Percentiles rank a stretch among this genome's conserved stretches.
These are phyloP conservation scores for Cantharellus anzutake DNA, from an alignment of 768 basidiomycete species.

Conservation along the genomic window DNA sequence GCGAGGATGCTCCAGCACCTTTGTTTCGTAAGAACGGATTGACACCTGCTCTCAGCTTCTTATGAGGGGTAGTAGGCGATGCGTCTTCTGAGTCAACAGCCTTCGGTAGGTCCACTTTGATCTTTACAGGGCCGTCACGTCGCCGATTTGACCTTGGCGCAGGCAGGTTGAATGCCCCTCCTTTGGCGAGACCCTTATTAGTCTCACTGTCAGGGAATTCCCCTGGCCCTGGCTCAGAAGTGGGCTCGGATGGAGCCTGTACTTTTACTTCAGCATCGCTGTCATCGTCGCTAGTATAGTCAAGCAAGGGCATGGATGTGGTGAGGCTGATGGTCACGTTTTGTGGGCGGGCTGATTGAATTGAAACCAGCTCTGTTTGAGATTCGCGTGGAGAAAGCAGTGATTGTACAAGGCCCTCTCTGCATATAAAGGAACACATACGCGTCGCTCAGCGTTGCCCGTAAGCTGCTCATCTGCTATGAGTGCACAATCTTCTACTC, in stretches of 20 bases:
- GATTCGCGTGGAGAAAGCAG: no score
- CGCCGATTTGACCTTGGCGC: slow-evolving; percentile 3
- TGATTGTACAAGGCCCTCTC: no score
- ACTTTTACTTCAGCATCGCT: slow-evolving; percentile 9
- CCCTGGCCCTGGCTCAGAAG: not conserved
- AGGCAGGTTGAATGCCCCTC: not conserved
- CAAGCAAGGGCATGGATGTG: slow-evolving; percentile 9
- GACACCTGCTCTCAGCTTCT: not conserved
- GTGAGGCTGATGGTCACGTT: not conserved
- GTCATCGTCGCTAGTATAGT: slow-evolving; percentile 14
- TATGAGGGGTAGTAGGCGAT: not conserved
- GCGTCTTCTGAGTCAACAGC: not conserved
- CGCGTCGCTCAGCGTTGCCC: no score
- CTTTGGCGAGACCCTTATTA: not conserved
- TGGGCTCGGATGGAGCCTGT: not conserved
- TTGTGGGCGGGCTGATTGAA: no score
- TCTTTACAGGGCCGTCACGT: slow-evolving; percentile 10
- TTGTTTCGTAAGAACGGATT: not conserved
- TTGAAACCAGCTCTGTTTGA: no score
- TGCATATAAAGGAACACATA: no score
- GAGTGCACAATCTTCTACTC: no score
- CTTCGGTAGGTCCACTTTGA: slow-evolving; percentile 8
- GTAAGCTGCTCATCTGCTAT: no score
- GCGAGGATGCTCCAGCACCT: slow-evolving; percentile 9
- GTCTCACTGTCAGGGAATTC: no score